Percentiles rank a stretch among this genome's conserved stretches.
Conservation (phyloP, 2,329 filamentous ascomycete species). For the Monosporascus sp. region DNA sequence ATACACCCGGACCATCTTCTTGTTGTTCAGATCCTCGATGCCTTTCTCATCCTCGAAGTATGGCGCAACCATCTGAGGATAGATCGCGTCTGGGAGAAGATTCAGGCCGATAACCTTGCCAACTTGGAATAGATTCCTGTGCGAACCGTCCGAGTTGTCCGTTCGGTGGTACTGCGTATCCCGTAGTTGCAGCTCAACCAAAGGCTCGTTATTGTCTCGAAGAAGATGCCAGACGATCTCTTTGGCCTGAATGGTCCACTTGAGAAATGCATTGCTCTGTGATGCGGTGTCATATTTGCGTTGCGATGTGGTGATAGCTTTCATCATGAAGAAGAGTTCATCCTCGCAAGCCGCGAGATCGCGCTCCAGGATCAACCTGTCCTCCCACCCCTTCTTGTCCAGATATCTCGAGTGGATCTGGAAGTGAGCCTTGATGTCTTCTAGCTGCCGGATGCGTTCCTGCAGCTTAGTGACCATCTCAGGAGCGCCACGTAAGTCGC, state of each 20-base stretch:
- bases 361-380: constrained; percentile 80
- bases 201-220: constrained; percentile 75
- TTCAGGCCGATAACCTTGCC: constrained; percentile 86
- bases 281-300: constrained; percentile 70
- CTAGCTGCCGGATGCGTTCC: constrained; percentile 84
- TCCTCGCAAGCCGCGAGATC: constrained; percentile 89
- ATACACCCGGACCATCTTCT: constrained; percentile 87
- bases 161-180: constrained; percentile 91
- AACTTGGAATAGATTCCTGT: constrained; percentile 86
- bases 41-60: constrained; percentile 66
- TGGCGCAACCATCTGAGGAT: constrained; percentile 91
- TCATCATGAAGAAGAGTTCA: constrained; percentile 99
- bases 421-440: constrained; percentile 96
- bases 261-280: constrained; percentile 72
- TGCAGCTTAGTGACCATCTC: constrained; percentile 90
- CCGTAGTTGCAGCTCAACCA: constrained; percentile 89
- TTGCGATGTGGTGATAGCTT: constrained; percentile 95
- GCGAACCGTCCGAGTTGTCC: constrained; percentile 94
- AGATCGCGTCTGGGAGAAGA: constrained; percentile 81
- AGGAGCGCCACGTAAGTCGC: constrained; percentile 86
- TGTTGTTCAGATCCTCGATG: constrained; percentile 50
- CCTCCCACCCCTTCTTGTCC: constrained; percentile 86
- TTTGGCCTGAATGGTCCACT: constrained; percentile 89
- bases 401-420: constrained; percentile 84
- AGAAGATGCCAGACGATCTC: constrained; percentile 98